Evolutionary conservation across 768 basidiomycete genomes (phyloP).

Genomic region (Rhodotorula graminis): DNA sequence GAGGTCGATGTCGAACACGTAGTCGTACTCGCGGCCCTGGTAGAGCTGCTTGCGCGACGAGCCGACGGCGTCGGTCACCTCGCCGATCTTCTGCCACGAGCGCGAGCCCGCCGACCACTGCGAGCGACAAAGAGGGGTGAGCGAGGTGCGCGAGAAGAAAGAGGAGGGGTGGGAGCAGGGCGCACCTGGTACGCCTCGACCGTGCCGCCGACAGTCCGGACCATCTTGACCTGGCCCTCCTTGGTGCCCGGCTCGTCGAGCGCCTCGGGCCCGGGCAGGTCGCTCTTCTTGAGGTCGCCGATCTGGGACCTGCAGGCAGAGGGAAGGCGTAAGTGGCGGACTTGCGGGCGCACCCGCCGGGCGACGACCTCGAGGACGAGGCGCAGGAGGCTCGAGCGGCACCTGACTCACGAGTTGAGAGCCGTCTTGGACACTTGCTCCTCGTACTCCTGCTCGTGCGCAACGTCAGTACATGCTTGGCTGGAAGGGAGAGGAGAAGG

Average conservation of each 20-base stretch:
- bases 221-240: constrained; percentile 87
- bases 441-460: constrained; percentile 53
- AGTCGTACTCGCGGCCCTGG: constrained; percentile 92
- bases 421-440: constrained; percentile 70
- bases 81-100: constrained; percentile 90
- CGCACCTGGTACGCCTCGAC: constrained; percentile 88
- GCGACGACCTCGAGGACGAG: too few species aligned
- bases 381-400: too few species aligned
- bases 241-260: constrained; percentile 78
- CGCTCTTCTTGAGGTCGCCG: constrained; percentile 86
- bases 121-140: constrained; percentile 16
- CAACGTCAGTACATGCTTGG: too few species aligned
- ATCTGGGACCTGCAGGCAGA: constrained; percentile 60
- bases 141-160: neutral
- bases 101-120: constrained; percentile 70
- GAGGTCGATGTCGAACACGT: constrained; percentile 98
- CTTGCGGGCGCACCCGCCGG: neutral
- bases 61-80: constrained; percentile 91
- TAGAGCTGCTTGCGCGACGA: constrained; percentile 85
- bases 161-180: neutral
- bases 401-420: constrained; percentile 56
- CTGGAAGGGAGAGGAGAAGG: neutral
- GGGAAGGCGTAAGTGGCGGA: neutral
- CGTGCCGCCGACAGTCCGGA: constrained; percentile 62
- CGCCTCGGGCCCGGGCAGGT: constrained; percentile 81